Conservation (phyloP, 1,284 basidiomycete genomes). For the Sphaerobolus stellatus region DNA sequence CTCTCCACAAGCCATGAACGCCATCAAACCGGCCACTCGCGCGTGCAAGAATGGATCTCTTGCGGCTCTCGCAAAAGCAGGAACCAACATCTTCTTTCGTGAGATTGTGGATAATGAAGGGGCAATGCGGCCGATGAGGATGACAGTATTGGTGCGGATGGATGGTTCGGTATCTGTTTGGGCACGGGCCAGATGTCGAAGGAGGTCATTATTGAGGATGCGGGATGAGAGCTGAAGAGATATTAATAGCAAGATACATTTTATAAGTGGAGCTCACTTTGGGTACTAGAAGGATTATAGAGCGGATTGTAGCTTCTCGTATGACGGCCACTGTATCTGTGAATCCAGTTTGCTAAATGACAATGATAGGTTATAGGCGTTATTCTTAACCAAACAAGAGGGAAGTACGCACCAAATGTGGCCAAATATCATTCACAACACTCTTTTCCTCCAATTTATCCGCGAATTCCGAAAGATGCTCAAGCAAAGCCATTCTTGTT, state of each 20-base stretch:
- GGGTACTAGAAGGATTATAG: slow-evolving; percentile 80
- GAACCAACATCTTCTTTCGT: slow-evolving; percentile 92
- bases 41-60: slow-evolving; percentile 94
- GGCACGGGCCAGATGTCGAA: slow-evolving; percentile 89
- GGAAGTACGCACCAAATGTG: slow-evolving; percentile 67
- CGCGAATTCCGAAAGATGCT: slow-evolving; percentile 80
- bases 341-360: slow-evolving; percentile 88
- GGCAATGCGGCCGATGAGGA: slow-evolving; percentile 89
- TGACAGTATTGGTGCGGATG: slow-evolving; percentile 97
- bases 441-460: slow-evolving; percentile 86
- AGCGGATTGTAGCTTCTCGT: slow-evolving; percentile 91
- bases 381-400: not conserved
- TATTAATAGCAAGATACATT: not conserved
- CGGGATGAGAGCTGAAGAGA: slow-evolving; percentile 70
- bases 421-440: slow-evolving; percentile 90
- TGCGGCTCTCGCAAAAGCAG: slow-evolving; percentile 88
- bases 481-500: slow-evolving; percentile 90
- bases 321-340: slow-evolving; percentile 91
- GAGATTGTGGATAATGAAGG: slow-evolving; percentile 85
- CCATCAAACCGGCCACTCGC: slow-evolving; percentile 92
- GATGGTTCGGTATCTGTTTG: slow-evolving; percentile 92
- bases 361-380: slow-evolving; percentile 4
- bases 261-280: slow-evolving; percentile 54
- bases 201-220: slow-evolving; percentile 94
- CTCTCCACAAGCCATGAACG: slow-evolving; percentile 92